phyloP scores from a whole-genome alignment of 345 rosid genomes.

The Gossypium raimondii region DNA sequence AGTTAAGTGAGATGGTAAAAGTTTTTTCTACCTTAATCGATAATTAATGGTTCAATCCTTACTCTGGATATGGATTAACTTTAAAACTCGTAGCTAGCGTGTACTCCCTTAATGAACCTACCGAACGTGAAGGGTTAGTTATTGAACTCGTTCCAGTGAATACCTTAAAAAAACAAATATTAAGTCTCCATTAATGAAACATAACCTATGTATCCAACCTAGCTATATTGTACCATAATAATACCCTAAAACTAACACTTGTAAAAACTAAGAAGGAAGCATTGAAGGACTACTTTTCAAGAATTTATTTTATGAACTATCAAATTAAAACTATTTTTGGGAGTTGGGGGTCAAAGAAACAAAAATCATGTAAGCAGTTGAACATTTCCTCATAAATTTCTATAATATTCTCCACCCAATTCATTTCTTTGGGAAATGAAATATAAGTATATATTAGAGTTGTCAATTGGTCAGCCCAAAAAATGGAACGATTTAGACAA shows the following conservation, averaged over 20 bases:
- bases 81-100: fast-evolving
- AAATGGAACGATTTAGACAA: fast-evolving
- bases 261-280: neutral
- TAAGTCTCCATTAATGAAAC: neutral
- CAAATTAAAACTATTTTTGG: neutral
- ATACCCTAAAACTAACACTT: neutral
- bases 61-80: fast-evolving
- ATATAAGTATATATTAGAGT: too few relatives aligned
- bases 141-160: fast-evolving
- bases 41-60: fast-evolving
- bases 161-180: too few relatives aligned
- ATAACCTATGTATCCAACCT: neutral
- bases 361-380: neutral
- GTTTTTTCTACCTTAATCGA: fast-evolving
- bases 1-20: too few relatives aligned
- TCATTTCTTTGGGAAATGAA: neutral
- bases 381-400: neutral
- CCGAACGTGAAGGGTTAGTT: fast-evolving
- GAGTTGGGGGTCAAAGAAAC: neutral
- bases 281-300: neutral
- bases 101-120: fast-evolving
- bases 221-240: neutral
- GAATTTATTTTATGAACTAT: neutral
- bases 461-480: fast-evolving
- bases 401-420: neutral